Percentiles rank a stretch among this genome's conserved stretches.
phyloP scores from a whole-genome alignment of 331 rosid genomes.

The Pyrus hybrid region DNA sequence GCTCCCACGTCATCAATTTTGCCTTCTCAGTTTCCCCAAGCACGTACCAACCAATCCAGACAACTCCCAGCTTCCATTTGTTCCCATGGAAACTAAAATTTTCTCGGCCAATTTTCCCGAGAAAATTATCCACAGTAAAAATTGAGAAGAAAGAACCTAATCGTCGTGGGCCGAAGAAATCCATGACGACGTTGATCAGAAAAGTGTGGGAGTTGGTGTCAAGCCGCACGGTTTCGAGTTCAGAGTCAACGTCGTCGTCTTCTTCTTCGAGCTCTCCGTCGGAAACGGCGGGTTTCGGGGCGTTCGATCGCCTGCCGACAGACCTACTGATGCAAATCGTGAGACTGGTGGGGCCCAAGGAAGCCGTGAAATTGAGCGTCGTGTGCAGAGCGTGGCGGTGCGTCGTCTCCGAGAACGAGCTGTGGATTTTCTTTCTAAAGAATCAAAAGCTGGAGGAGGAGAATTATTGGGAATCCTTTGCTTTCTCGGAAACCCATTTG shows the following conservation, averaged over 20 bases:
- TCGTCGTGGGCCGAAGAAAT: not conserved
- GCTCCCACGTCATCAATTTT: not conserved
- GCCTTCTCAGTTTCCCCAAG: not conserved
- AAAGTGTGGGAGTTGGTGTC: conserved; percentile 56
- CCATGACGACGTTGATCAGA: conserved; percentile 39
- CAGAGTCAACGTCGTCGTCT: not conserved
- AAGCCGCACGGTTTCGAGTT: conserved; percentile 8
- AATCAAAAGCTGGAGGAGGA: conserved; percentile 22
- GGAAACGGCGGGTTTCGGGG: conserved; percentile 22
- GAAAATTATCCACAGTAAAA: not conserved
- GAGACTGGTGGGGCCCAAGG: conserved; percentile 58
- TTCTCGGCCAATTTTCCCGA: not conserved
- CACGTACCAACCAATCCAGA: not conserved
- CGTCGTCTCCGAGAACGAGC: conserved; percentile 28
- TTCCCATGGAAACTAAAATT: not conserved
- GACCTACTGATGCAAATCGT: conserved; percentile 50
- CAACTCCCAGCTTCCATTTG: not conserved
- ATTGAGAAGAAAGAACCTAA: not conserved
- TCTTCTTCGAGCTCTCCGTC: not conserved
- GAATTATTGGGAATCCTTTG: conserved; percentile 41
- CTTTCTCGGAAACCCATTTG: conserved; percentile 58
- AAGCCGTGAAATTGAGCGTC: conserved; percentile 29
- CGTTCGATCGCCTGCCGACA: conserved; percentile 42
- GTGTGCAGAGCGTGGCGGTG: conserved; percentile 38
- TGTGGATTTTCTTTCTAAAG: conserved; percentile 54